Evolutionary conservation across 106 monocot genomes (phyloP).

Genomic region (Dendrobium chrysotoxum): DNA sequence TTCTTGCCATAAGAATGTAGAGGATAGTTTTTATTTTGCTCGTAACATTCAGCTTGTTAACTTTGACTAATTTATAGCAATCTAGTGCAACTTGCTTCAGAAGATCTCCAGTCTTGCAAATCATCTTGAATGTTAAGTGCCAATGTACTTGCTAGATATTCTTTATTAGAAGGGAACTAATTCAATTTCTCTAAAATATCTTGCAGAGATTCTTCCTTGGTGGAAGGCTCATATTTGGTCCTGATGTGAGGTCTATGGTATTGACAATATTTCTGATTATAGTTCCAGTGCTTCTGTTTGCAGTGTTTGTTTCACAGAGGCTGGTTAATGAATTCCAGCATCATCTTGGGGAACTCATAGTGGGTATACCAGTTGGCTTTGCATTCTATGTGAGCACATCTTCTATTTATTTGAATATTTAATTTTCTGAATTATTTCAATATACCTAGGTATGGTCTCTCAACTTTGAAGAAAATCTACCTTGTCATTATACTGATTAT

Average conservation of each 20-base stretch:
- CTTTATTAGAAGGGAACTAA: not conserved
- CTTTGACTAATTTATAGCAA: not conserved
- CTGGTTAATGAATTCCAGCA: conserved; percentile 33
- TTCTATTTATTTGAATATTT: not conserved
- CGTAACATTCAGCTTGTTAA: not conserved
- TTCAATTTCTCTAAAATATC: not conserved
- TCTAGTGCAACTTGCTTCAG: not conserved
- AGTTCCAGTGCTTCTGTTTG: conserved; percentile 43
- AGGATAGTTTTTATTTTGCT: not conserved
- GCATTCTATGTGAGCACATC: conserved; percentile 35
- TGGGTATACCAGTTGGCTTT: conserved; percentile 24
- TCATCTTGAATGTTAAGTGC: not conserved
- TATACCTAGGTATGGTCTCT: not conserved
- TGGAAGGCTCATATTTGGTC: conserved; percentile 59
- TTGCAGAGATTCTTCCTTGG: conserved; percentile 53
- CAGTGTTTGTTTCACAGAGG: conserved; percentile 34
- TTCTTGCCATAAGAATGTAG: not conserved
- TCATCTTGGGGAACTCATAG: conserved; percentile 23
- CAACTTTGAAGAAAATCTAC: not conserved
- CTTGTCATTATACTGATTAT: not conserved
- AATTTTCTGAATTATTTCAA: not conserved
- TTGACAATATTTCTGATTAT: conserved; percentile 41
- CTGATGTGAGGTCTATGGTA: conserved; percentile 52
- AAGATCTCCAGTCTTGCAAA: not conserved
- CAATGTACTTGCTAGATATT: not conserved